A percentile compares a stretch with the other conserved stretches of the same genome.
phyloP scores from a whole-genome alignment of 2,329 filamentous ascomycete genomes.

The Lachnellula willkommii region DNA sequence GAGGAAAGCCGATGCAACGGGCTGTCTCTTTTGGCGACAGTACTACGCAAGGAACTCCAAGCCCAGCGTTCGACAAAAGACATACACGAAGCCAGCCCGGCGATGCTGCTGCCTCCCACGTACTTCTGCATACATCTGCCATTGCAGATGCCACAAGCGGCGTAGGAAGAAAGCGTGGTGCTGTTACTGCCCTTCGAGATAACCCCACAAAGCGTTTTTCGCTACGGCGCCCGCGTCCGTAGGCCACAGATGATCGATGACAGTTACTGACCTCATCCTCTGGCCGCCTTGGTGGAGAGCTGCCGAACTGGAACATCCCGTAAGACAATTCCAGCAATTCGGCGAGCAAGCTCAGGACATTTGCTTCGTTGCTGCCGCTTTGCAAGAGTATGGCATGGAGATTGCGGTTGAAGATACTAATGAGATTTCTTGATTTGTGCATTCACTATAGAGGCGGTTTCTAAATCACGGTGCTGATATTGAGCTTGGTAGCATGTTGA shows the following conservation, averaged over 20 bases:
- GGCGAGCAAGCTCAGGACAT: no score
- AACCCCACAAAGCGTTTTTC: neutral
- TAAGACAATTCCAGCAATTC: no score
- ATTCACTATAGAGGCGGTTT: neutral
- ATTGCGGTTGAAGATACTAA: neutral
- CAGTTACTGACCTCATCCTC: neutral
- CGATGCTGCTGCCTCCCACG: neutral
- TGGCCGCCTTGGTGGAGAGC: neutral
- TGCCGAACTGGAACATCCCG: no score
- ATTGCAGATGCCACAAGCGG: neutral
- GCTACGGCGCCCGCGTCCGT: neutral
- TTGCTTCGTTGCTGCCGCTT: no score
- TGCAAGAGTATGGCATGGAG: neutral
- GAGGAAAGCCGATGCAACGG: neutral
- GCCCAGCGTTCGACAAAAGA: slow-evolving; percentile 1
- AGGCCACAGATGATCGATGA: neutral
- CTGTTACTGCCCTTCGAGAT: neutral
- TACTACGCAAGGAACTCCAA: slow-evolving; percentile 19
- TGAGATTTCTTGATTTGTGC: neutral
- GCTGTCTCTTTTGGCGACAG: neutral
- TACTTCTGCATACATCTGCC: neutral
- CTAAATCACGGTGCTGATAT: neutral
- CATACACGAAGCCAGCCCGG: neutral
- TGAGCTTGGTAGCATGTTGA: neutral
- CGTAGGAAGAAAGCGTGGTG: neutral